Conservation (phyloP, 306 rosid species). For the Cicer cuneatum region DNA sequence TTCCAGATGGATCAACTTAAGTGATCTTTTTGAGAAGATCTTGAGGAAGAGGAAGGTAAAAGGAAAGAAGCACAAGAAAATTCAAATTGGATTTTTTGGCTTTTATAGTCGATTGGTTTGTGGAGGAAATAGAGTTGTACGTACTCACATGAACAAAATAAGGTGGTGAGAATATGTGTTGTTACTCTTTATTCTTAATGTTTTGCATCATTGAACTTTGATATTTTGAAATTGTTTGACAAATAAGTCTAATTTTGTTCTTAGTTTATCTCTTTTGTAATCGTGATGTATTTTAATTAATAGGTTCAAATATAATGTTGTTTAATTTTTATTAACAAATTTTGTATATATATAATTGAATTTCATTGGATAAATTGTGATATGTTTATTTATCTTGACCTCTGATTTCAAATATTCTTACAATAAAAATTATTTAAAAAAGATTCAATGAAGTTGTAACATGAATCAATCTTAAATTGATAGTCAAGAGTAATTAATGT, state of each 20-base stretch:
- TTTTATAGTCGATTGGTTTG: slow-evolving; percentile 45
- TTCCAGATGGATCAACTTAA: slow-evolving; percentile 43
- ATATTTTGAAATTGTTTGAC: slow-evolving; percentile 22
- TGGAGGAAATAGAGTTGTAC: slow-evolving; percentile 45
- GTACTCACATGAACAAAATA: slow-evolving; percentile 4
- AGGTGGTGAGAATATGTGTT: slow-evolving; percentile 27
- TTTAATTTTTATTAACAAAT: too few species aligned
- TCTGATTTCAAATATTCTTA: too few species aligned
- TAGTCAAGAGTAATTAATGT: too few species aligned
- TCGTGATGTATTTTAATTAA: background rate
- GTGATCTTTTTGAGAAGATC: slow-evolving; percentile 47
- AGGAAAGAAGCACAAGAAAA: slow-evolving; percentile 45
- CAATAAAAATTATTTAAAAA: too few species aligned
- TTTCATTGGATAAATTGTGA: too few species aligned
- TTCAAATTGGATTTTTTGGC: slow-evolving; percentile 42
- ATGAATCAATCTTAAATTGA: too few species aligned
- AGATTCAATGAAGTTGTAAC: too few species aligned
- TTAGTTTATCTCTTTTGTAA: background rate
- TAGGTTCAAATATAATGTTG: too few species aligned
- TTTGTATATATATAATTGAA: too few species aligned
- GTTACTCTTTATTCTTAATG: slow-evolving; percentile 4
- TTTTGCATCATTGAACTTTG: slow-evolving; percentile 1
- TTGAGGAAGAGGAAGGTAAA: slow-evolving; percentile 53
- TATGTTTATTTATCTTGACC: too few species aligned
- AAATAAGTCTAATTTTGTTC: background rate